A percentile compares a stretch with the other conserved stretches of the same genome.
Conservation (phyloP, 139 green algal genomes). For the Closterium sp. region DNA sequence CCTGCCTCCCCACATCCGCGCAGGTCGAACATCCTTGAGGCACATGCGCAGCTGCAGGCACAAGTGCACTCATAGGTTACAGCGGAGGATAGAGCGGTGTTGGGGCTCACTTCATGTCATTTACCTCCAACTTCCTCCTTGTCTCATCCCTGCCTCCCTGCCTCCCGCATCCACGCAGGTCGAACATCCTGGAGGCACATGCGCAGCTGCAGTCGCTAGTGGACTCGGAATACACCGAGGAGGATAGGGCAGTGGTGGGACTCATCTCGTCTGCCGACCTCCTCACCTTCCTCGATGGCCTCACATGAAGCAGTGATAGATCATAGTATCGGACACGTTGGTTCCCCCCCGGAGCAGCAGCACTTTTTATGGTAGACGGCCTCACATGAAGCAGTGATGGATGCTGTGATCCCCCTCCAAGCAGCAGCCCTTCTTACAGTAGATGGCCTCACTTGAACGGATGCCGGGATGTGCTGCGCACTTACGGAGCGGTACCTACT, state of each 20-base stretch:
- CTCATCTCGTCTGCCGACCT: conserved; percentile 20
- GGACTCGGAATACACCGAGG: conserved; percentile 65
- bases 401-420: no score
- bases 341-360: no score
- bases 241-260: conserved; percentile 53
- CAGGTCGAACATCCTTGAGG: conserved; percentile 89
- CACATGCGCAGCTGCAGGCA: conserved; percentile 80
- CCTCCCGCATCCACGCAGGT: conserved; percentile 63
- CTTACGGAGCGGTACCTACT: no score
- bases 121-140: no score
- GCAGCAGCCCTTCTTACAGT: no score
- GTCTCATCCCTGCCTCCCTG: background rate
- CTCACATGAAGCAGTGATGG: no score
- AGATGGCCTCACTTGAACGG: conserved; percentile 19
- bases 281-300: conserved; percentile 8
- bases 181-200: conserved; percentile 92
- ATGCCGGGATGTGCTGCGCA: background rate
- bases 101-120: no score
- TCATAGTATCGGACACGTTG: no score
- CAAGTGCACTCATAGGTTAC: conserved; percentile 73
- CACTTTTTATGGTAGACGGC: no score
- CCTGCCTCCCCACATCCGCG: background rate
- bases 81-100: conserved; percentile 52
- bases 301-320: no score
- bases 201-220: conserved; percentile 78